These are phyloP conservation scores for Coemansia sp. DNA, from an alignment of 192 early-diverging fungal genomes.

Conservation along the genomic window DNA sequence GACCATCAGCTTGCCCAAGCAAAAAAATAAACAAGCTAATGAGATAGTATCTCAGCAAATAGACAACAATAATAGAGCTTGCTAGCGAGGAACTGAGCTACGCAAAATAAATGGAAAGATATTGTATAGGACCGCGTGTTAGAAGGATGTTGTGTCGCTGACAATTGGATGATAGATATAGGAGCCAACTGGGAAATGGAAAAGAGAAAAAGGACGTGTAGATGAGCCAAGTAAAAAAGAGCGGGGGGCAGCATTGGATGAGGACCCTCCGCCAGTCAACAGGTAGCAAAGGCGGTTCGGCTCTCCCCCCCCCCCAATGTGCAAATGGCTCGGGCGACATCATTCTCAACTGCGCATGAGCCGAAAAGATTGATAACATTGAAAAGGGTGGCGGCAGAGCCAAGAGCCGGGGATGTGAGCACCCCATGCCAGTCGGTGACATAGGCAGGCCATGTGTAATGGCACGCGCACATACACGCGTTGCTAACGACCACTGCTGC, in stretches of 20 bases:
- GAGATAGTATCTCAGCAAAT: neutral
- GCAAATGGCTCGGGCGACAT: constrained; percentile 9
- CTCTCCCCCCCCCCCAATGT: neutral
- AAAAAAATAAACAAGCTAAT: neutral
- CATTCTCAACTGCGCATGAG: constrained; percentile 14
- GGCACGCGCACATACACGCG: neutral
- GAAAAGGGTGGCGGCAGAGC: neutral
- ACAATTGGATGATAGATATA: neutral
- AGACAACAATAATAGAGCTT: neutral
- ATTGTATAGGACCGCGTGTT: neutral
- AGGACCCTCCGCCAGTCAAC: neutral
- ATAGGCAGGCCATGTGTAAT: neutral
- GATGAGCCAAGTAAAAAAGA: neutral
- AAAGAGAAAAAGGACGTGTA: neutral
- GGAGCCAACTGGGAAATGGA: constrained; percentile 1
- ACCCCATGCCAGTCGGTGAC: neutral
- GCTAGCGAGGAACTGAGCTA: neutral
- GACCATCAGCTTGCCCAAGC: constrained; percentile 15
- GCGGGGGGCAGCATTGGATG: neutral
- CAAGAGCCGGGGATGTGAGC: neutral
- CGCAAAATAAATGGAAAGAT: neutral
- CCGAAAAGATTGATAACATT: neutral
- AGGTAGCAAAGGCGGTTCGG: neutral
- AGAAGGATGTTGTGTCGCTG: neutral
- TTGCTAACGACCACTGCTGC: neutral